Evolutionary conservation across 495 filamentous ascomycete genomes (phyloP).

Genomic region (Thermochaetoides thermophila): DNA sequence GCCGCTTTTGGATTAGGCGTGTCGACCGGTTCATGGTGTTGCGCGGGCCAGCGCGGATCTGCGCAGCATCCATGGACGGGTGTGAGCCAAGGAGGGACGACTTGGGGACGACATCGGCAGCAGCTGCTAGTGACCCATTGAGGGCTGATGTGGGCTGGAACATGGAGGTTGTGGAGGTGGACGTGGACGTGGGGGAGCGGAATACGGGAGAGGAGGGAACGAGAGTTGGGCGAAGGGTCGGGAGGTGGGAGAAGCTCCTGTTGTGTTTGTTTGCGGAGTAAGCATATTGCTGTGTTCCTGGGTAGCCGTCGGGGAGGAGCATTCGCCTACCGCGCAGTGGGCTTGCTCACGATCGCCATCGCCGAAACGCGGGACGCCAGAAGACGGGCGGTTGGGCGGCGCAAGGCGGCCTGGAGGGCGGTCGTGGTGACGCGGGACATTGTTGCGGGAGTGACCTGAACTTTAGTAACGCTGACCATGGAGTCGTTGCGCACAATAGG

Average conservation of each 20-base stretch:
- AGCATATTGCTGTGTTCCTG: neutral
- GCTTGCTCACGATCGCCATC: neutral
- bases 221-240: constrained; percentile 25
- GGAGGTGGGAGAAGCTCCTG: constrained; percentile 28
- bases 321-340: constrained; percentile 8
- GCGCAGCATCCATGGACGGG: constrained; percentile 18
- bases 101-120: constrained; percentile 24
- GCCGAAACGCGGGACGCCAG: neutral
- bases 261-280: neutral
- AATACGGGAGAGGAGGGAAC: constrained; percentile 10
- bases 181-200: constrained; percentile 11
- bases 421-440: too few relatives aligned
- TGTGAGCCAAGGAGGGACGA: constrained; percentile 21
- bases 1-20: constrained; percentile 34
- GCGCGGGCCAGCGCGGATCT: constrained; percentile 33
- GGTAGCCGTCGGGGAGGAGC: neutral
- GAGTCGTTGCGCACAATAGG: too few relatives aligned
- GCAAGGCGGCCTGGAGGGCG: constrained; percentile 11
- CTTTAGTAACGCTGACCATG: too few relatives aligned
- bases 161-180: neutral
- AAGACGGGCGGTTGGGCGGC: constrained; percentile 6
- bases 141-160: constrained; percentile 1
- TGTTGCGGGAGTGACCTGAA: too few relatives aligned
- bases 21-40: constrained; percentile 26
- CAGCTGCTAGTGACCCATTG: neutral